Conservation (phyloP, 1,139 yeast species). For the Kurtzmaniella quercitrusa region DNA sequence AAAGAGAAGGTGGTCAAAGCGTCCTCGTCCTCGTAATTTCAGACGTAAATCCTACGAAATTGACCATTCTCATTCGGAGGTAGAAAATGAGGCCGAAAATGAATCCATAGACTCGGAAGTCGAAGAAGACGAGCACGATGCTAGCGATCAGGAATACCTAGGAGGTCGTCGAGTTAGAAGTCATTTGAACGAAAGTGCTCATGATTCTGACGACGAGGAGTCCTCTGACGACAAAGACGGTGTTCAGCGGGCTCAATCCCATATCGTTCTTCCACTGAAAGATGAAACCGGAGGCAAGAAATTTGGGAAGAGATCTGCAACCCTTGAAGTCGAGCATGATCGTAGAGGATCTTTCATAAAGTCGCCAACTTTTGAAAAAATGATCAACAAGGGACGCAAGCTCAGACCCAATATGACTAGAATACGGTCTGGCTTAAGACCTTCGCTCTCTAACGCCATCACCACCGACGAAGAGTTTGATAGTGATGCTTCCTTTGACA, state of each 20-base stretch:
- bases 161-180: constrained; percentile 12
- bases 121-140: constrained; percentile 11
- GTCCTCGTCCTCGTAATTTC: constrained; percentile 8
- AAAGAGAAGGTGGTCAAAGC: constrained; percentile 11
- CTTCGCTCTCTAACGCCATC: constrained; percentile 3
- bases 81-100: background rate
- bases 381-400: constrained; percentile 10
- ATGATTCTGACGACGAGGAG: constrained; percentile 7
- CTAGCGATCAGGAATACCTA: constrained; percentile 22
- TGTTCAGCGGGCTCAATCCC: constrained; percentile 28
- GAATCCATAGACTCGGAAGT: constrained; percentile 6
- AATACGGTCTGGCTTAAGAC: constrained; percentile 1
- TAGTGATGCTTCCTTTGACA: constrained; percentile 10
- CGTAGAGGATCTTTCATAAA: constrained; percentile 18
- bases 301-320: constrained; percentile 40
- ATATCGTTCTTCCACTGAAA: constrained; percentile 29
- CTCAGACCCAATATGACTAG: constrained; percentile 11
- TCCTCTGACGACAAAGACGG: constrained; percentile 8
- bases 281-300: constrained; percentile 33
- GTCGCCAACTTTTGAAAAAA: constrained; percentile 43
- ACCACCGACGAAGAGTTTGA: constrained; percentile 15
- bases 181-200: background rate
- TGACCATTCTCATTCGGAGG: constrained; percentile 3
- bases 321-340: constrained; percentile 36
- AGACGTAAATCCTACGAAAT: constrained; percentile 13